These are phyloP conservation scores for Hymenotorrendiella dingleyae DNA, from an alignment of 2,329 filamentous ascomycete genomes.

Conservation along the genomic window DNA sequence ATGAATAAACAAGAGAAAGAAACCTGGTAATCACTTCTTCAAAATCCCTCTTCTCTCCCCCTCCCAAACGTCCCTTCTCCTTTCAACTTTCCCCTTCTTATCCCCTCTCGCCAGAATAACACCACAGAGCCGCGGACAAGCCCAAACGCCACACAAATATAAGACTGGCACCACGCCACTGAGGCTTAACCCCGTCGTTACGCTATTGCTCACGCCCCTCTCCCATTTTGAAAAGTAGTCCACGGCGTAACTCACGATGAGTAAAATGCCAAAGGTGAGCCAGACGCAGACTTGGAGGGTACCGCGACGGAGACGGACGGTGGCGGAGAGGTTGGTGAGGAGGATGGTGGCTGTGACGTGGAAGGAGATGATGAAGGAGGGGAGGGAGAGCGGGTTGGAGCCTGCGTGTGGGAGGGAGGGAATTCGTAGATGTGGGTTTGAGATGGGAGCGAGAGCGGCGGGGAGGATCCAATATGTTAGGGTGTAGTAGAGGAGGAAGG, in stretches of 20 bases:
- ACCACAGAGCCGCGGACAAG: background rate
- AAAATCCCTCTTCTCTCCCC: background rate
- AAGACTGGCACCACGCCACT: conserved; percentile 1
- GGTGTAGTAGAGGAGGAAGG: conserved; percentile 2
- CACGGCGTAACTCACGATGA: background rate
- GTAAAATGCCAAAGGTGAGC: background rate
- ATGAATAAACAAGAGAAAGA: too few species aligned
- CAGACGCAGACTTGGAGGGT: background rate
- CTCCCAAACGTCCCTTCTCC: background rate
- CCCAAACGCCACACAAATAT: conserved; percentile 4
- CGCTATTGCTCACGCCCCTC: background rate
- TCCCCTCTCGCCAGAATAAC: background rate
- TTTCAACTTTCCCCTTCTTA: background rate
- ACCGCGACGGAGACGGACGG: background rate
- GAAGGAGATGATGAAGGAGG: conserved; percentile 2
- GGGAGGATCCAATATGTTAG: conserved; percentile 4
- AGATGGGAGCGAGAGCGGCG: background rate
- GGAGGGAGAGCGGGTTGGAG: conserved; percentile 3
- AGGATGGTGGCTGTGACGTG: background rate
- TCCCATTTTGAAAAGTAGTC: conserved; percentile 2
- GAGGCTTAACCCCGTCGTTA: conserved; percentile 3
- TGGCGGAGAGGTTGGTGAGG: background rate
- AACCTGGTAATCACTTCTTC: too few species aligned
- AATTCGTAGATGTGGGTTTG: background rate
- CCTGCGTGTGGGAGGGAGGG: background rate